Percentiles rank a stretch among this genome's conserved stretches.
phyloP scores from a whole-genome alignment of 2,329 filamentous ascomycete genomes.

The Magnaporthiopsis incrustans region DNA sequence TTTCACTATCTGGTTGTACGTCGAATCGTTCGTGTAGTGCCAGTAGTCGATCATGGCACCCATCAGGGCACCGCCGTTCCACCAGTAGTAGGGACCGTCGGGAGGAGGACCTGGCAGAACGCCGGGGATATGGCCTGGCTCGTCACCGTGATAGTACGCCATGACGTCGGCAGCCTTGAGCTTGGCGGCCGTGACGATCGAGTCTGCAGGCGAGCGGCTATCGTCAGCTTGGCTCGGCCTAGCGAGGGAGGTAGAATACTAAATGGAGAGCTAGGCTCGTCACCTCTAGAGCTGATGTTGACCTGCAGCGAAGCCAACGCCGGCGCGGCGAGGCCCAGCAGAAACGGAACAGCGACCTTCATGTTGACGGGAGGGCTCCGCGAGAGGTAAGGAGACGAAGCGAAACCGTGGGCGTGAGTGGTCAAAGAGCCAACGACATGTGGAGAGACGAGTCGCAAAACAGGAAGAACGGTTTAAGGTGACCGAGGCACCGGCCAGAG shows the following conservation, averaged over 20 bases:
- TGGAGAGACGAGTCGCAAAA: not conserved
- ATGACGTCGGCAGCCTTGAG: conserved; percentile 14
- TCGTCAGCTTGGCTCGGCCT: not conserved
- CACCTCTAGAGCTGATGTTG: not conserved
- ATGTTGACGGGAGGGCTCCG: not conserved
- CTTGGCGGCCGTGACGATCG: not conserved
- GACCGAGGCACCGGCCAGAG: not conserved
- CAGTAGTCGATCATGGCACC: conserved; percentile 63
- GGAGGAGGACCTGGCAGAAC: conserved; percentile 48
- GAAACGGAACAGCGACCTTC: not conserved
- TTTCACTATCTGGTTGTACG: conserved; percentile 44
- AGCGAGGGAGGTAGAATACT: not conserved
- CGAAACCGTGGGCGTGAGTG: not conserved
- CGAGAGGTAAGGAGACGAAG: too few relatives aligned
- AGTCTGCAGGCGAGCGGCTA: not conserved
- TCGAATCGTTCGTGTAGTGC: conserved; percentile 55
- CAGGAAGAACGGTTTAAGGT: not conserved
- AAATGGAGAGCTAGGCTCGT: not conserved
- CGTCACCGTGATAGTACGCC: conserved; percentile 18
- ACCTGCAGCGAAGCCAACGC: not conserved
- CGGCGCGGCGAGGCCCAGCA: not conserved
- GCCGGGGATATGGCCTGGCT: conserved; percentile 39
- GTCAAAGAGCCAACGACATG: not conserved
- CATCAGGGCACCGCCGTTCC: conserved; percentile 64
- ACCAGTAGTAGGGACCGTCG: conserved; percentile 61